These are phyloP conservation scores for Phytophthora gonapodyides DNA, from an alignment of 352 stramenopile species.

Conservation along the genomic window DNA sequence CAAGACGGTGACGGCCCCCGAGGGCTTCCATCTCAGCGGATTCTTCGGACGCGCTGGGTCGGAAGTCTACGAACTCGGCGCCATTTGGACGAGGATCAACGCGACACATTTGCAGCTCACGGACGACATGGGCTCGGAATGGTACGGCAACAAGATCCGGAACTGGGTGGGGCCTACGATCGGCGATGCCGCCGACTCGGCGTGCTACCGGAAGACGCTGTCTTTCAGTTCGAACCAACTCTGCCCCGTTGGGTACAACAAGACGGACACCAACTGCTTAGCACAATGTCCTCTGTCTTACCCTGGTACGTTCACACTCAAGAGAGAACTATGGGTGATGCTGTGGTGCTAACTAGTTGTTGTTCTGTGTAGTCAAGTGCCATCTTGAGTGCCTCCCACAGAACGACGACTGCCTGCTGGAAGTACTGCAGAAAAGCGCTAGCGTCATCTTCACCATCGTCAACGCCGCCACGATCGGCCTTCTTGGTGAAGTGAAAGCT, in stretches of 20 bases:
- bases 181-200: conserved; percentile 25
- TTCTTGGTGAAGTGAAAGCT: conserved; percentile 4
- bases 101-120: conserved; percentile 23
- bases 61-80: conserved; percentile 22
- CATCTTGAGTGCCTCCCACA: conserved; percentile 37
- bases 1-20: conserved; percentile 10
- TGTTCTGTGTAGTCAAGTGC: conserved; percentile 22
- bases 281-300: conserved; percentile 66
- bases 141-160: conserved; percentile 30
- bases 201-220: conserved; percentile 51
- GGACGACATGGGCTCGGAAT: conserved; percentile 28
- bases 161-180: conserved; percentile 27
- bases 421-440: conserved; percentile 21
- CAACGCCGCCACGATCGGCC: conserved; percentile 8
- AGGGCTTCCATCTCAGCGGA: conserved; percentile 25
- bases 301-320: conserved; percentile 18
- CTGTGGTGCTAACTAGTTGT: too few species aligned
- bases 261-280: conserved; percentile 57
- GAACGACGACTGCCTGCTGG: conserved; percentile 13
- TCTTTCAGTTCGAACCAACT: conserved; percentile 26
- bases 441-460: neutral
- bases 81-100: conserved; percentile 27
- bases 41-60: conserved; percentile 23
- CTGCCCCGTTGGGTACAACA: conserved; percentile 31
- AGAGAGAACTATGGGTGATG: too few species aligned